These are phyloP conservation scores for Cordyceps farinosa DNA, from an alignment of 2,329 filamentous ascomycete genomes.

Conservation along the genomic window DNA sequence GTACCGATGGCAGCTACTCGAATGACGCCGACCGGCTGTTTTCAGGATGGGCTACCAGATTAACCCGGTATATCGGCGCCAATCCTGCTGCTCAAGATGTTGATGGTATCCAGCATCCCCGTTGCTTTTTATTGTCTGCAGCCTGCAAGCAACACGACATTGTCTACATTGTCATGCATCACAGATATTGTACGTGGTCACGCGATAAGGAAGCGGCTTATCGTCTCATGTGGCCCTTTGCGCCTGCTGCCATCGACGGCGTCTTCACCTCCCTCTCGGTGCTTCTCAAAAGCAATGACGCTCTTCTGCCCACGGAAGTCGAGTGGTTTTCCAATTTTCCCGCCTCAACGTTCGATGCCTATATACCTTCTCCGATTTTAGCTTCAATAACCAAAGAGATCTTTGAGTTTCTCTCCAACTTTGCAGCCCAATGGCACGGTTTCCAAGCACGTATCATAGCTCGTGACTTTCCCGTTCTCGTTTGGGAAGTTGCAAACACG, in stretches of 20 bases:
- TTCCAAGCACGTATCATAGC: constrained; percentile 17
- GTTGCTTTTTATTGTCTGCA: constrained; percentile 52
- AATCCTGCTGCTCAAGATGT: neutral
- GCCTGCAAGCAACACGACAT: constrained; percentile 55
- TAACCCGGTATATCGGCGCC: neutral
- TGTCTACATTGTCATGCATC: constrained; percentile 64
- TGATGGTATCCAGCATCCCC: constrained; percentile 26
- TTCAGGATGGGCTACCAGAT: neutral
- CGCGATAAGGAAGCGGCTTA: constrained; percentile 32
- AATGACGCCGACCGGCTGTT: neutral
- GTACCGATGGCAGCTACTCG: neutral
- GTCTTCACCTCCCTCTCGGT: constrained; percentile 34
- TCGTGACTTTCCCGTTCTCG: constrained; percentile 29
- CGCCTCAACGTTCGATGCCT: constrained; percentile 23
- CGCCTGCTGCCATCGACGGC: constrained; percentile 25
- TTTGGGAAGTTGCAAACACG: constrained; percentile 24
- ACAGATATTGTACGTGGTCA: constrained; percentile 59
- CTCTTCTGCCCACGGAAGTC: constrained; percentile 27
- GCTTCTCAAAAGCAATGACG: constrained; percentile 37
- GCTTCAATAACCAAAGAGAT: constrained; percentile 16
- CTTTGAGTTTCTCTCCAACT: constrained; percentile 24
- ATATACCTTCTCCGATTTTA: constrained; percentile 19
- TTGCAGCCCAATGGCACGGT: constrained; percentile 25
- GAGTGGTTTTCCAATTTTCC: constrained; percentile 40
- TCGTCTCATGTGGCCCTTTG: constrained; percentile 22